A percentile compares a stretch with the other conserved stretches of the same genome.
These are phyloP conservation scores for Aspergillus terreus DNA, from an alignment of 2,329 filamentous ascomycete genomes.

Conservation along the genomic window DNA sequence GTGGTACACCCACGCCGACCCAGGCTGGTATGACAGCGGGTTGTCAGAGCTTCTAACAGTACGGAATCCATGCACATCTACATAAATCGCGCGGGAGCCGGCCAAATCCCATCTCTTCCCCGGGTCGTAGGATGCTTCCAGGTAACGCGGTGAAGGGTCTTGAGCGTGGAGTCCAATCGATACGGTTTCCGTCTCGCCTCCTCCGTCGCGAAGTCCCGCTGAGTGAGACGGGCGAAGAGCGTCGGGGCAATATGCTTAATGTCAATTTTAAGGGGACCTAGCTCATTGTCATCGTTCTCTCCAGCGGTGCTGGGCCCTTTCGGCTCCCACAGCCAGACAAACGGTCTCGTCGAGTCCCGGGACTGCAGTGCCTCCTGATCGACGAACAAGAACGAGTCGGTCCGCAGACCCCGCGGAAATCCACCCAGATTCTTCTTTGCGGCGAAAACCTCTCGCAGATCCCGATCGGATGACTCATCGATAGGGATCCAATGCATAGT, in stretches of 20 bases:
- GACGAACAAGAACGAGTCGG: not conserved
- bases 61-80: not conserved
- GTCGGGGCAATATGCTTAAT: not conserved
- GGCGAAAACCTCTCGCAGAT: not conserved
- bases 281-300: not conserved
- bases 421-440: not conserved
- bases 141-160: not conserved
- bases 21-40: conserved; percentile 1
- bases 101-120: not conserved
- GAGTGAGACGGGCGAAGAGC: not conserved
- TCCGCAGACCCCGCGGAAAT: not conserved
- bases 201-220: not conserved
- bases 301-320: not conserved
- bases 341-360: not conserved
- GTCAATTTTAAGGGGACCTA: not conserved
- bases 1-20: conserved; percentile 3
- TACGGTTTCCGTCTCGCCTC: not conserved
- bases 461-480: not conserved
- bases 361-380: not conserved
- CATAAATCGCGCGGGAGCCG: not conserved
- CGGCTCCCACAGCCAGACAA: not conserved
- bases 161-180: not conserved
- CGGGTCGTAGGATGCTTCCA: not conserved
- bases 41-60: not conserved
- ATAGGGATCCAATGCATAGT: not conserved